phyloP scores from a whole-genome alignment of 108 stramenopile genomes.

The Bacterosira constricta region DNA sequence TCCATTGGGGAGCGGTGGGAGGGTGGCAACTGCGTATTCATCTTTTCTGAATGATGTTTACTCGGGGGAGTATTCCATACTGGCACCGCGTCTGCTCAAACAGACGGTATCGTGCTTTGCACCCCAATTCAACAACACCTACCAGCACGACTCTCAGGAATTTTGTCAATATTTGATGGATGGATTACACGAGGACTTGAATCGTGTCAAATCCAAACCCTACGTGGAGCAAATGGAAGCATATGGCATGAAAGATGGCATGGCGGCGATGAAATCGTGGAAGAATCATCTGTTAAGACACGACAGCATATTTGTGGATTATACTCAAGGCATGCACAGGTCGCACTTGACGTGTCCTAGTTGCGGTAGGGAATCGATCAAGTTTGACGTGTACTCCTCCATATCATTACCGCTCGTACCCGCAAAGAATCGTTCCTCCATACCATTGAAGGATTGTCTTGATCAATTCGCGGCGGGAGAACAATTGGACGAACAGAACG shows the following conservation, averaged over 20 bases:
- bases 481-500: conserved; percentile 83
- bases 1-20: conserved; percentile 87
- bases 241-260: conserved; percentile 82
- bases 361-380: conserved; percentile 85
- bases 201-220: conserved; percentile 76
- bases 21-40: conserved; percentile 86
- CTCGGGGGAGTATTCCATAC: conserved; percentile 70
- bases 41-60: conserved; percentile 81
- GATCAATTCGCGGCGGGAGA: conserved; percentile 83
- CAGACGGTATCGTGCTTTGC: conserved; percentile 79
- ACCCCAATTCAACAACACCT: conserved; percentile 89
- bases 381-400: conserved; percentile 90
- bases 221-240: conserved; percentile 92
- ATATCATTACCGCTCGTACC: conserved; percentile 79
- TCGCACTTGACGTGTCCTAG: conserved; percentile 87
- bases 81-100: conserved; percentile 86
- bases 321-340: conserved; percentile 88
- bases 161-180: conserved; percentile 89
- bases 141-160: conserved; percentile 94
- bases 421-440: conserved; percentile 51
- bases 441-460: conserved; percentile 70
- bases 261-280: conserved; percentile 87
- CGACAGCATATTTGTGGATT: conserved; percentile 87
- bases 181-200: conserved; percentile 86
- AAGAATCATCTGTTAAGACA: conserved; percentile 80